Base-by-base conservation (phyloP, 1,284 basidiomycete species). In the Ganoderma sinense region DNA sequence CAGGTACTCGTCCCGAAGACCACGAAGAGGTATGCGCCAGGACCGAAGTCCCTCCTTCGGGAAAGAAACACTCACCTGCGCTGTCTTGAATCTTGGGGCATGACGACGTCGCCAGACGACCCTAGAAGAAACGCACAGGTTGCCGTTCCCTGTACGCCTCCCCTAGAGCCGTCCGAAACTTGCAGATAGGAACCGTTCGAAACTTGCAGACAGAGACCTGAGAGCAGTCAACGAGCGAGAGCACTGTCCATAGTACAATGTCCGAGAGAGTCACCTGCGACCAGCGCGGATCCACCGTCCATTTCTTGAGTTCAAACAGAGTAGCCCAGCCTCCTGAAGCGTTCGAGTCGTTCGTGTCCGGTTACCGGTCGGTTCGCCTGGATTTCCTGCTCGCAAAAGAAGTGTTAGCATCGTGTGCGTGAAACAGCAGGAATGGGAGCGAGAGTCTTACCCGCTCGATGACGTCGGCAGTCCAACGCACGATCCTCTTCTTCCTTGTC, bases 11-110 rank as follows among this genome's bases (percentile, higher is more conserved):
- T 53, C 48, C 48, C 48, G 48, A 53, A 26, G 48, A 53, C 48
- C 48, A 53, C 48, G 48, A 53, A 53, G 48, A 53, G 48, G 48
- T 53, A 53, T 26, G 23, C 48, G 48, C 48, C 48, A 53, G 48
- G 23, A 53, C 48, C 23, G 23, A 53, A 0, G 48, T 53, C 48
- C 48, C 48, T 53, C 48, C 48, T 26, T 14, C 48, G 13, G 48
- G 48, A 53, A 48, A 18, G n/a, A n/a, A n/a, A 48, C n/a, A 53
- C 48, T 53, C 23, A 53, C 48, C 48, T 53, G n/a, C 4, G 48
- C 13, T 18, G n/a, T 23, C 48, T 23, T 23, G 10, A 10, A 26
- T n/a, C 23, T 51, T 26, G 48, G 13, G 48, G 45, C 18, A 10
- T 48, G 45, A 20, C 7, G n/a, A 48, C 3, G 23, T 51, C 23